phyloP scores from a whole-genome alignment of 257 asterid species.

The Solanum etuberosum region DNA sequence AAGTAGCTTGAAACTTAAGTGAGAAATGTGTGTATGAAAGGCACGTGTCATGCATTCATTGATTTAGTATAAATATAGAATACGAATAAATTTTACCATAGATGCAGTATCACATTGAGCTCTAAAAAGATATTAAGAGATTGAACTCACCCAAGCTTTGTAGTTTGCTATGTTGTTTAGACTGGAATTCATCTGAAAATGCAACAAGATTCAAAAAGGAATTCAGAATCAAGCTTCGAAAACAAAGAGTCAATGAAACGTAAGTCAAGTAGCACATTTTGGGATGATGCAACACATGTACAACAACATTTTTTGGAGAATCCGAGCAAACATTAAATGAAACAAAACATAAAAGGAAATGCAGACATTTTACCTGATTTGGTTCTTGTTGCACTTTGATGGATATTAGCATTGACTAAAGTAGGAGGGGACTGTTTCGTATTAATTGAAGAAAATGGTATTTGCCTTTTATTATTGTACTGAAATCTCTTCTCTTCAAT shows the following conservation, averaged over 20 bases:
- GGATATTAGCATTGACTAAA: slow-evolving; percentile 21
- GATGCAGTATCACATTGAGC: background rate
- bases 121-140: background rate
- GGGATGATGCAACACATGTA: background rate
- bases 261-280: background rate
- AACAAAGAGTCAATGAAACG: background rate
- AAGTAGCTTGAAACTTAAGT: background rate
- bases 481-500: slow-evolving; percentile 30
- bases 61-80: background rate
- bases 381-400: slow-evolving; percentile 30
- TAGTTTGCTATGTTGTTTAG: slow-evolving; percentile 42
- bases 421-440: slow-evolving; percentile 27
- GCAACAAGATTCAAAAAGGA: background rate
- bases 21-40: background rate
- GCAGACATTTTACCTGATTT: slow-evolving; percentile 29
- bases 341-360: background rate
- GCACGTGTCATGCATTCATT: background rate
- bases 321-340: background rate
- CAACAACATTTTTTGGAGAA: background rate
- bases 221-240: background rate
- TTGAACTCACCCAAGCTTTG: slow-evolving; percentile 58
- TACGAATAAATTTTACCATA: background rate
- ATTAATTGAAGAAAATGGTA: slow-evolving; percentile 26
- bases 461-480: slow-evolving; percentile 19
- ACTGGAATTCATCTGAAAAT: slow-evolving; percentile 23